Evolutionary conservation across 225 moss, liverwort and hornwort genomes (phyloP).

Genomic region (Pseudoscleropodium purum): DNA sequence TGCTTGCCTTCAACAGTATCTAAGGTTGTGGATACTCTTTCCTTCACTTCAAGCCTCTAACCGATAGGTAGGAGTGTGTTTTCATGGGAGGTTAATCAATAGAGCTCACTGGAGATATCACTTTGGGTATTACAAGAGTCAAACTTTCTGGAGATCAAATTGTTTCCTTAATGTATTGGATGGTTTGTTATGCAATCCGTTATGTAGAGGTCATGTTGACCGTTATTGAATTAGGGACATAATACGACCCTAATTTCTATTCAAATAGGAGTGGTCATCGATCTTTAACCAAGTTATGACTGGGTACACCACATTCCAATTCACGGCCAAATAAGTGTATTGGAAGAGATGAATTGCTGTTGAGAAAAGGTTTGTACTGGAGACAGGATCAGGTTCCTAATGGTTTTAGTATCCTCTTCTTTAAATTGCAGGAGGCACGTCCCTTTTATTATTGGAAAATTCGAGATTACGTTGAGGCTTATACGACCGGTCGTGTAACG

Average conservation of each 20-base stretch:
- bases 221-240: neutral
- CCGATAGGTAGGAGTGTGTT: neutral
- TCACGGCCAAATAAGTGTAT: neutral
- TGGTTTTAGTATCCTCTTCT: neutral
- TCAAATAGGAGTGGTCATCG: neutral
- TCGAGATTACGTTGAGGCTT: slow-evolving; percentile 83
- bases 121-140: neutral
- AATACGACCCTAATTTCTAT: neutral
- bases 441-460: slow-evolving; percentile 82
- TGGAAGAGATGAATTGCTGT: neutral
- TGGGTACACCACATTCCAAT: neutral
- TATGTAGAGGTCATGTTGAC: neutral
- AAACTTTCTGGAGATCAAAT: neutral
- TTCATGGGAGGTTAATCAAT: neutral
- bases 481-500: slow-evolving; percentile 52
- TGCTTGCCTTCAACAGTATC: slow-evolving; percentile 42
- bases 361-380: neutral
- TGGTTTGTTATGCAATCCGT: neutral
- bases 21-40: neutral
- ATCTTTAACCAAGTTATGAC: neutral
- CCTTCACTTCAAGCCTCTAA: neutral
- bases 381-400: neutral
- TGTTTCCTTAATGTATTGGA: neutral
- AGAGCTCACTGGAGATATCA: neutral
- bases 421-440: slow-evolving; percentile 10